phyloP scores from a whole-genome alignment of 148 eudicot species.

The Fagopyrum tataricum region DNA sequence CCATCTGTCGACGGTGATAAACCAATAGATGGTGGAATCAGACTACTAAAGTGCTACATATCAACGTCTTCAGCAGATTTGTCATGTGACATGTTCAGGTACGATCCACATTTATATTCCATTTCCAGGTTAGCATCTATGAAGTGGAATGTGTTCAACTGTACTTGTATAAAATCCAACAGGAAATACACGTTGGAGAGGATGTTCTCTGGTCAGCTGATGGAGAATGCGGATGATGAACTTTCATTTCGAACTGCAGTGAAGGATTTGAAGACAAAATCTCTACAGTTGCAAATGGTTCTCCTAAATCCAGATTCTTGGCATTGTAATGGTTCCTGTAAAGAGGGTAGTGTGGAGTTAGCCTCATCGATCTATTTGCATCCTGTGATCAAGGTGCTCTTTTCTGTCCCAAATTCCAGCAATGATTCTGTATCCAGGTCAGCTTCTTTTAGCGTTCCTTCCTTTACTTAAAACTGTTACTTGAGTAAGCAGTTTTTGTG shows the following conservation, averaged over 20 bases:
- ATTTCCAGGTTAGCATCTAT: neutral
- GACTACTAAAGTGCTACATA: conserved; percentile 68
- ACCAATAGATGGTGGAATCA: conserved; percentile 77
- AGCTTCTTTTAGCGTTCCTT: conserved; percentile 8
- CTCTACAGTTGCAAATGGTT: conserved; percentile 57
- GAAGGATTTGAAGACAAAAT: conserved; percentile 55
- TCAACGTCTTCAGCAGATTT: conserved; percentile 52
- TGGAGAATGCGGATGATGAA: conserved; percentile 80
- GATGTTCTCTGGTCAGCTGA: conserved; percentile 74
- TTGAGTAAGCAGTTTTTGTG: neutral
- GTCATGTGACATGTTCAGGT: conserved; percentile 60
- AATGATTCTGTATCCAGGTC: conserved; percentile 42
- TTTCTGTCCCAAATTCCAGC: conserved; percentile 29
- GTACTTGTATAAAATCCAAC: neutral
- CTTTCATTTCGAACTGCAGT: conserved; percentile 76
- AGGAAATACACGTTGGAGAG: conserved; percentile 80
- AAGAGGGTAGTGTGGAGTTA: conserved; percentile 28
- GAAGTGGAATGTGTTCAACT: neutral
- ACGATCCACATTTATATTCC: neutral
- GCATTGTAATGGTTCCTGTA: conserved; percentile 52
- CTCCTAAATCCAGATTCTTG: conserved; percentile 77
- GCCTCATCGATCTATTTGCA: conserved; percentile 42
- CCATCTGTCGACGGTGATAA: conserved; percentile 43
- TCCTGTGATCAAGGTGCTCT: conserved; percentile 67
- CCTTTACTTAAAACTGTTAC: neutral